Evolutionary conservation across 768 basidiomycete species (phyloP).

Genomic region (Candolleomyces eurysporus): DNA sequence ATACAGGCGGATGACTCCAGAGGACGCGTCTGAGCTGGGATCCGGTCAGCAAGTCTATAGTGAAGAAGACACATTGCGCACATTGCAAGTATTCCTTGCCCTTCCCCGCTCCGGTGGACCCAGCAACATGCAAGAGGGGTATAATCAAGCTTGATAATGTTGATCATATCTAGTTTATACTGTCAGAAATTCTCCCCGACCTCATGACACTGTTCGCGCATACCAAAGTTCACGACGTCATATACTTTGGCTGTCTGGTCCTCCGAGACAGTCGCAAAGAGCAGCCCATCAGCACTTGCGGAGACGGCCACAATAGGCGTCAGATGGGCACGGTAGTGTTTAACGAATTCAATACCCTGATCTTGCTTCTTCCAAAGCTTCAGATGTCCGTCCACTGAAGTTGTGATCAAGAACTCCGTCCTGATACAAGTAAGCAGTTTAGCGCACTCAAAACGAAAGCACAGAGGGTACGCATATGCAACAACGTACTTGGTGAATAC

Average conservation of each 20-base stretch:
- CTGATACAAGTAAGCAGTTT: slow-evolving; percentile 36
- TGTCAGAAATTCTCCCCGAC: neutral
- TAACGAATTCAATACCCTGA: slow-evolving; percentile 94
- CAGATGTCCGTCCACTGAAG: slow-evolving; percentile 91
- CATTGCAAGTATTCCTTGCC: slow-evolving; percentile 89
- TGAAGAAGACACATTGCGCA: slow-evolving; percentile 32
- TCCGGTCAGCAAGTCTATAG: slow-evolving; percentile 14
- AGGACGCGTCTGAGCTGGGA: slow-evolving; percentile 71
- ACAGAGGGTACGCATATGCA: neutral
- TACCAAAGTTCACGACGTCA: slow-evolving; percentile 97
- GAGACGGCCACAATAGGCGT: slow-evolving; percentile 76
- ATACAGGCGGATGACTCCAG: slow-evolving; percentile 81
- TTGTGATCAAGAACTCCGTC: slow-evolving; percentile 91
- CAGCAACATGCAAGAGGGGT: slow-evolving; percentile 89
- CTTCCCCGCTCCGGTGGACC: slow-evolving; percentile 89
- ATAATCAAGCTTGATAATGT: slow-evolving; percentile 89
- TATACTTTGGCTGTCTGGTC: slow-evolving; percentile 94
- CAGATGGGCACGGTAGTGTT: slow-evolving; percentile 93
- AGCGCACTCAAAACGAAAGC: neutral
- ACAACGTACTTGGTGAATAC: slow-evolving; percentile 77
- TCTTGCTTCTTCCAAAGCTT: slow-evolving; percentile 99
- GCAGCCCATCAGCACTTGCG: slow-evolving; percentile 86
- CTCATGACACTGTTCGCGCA: slow-evolving; percentile 21
- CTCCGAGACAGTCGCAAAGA: slow-evolving; percentile 89
- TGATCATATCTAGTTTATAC: slow-evolving; percentile 85